These are phyloP conservation scores for Onygenales sp. DNA, from an alignment of 2,329 filamentous ascomycete species.

Conservation along the genomic window DNA sequence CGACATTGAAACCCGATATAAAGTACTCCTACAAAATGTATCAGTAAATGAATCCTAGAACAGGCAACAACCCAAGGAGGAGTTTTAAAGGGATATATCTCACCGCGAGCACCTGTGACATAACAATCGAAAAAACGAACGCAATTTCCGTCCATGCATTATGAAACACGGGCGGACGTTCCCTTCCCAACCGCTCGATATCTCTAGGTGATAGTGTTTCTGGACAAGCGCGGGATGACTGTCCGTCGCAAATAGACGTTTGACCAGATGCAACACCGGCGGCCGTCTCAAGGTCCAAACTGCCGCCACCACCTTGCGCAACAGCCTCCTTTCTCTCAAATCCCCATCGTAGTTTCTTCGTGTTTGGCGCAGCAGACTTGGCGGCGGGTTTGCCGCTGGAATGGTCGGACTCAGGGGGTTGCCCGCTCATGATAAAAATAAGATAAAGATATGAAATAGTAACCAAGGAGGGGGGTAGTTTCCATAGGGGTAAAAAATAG, in stretches of 20 bases:
- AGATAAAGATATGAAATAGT: no score
- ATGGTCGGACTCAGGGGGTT: no score
- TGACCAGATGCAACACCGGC: neutral
- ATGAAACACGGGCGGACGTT: conserved; percentile 49
- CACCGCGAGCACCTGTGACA: conserved; percentile 54
- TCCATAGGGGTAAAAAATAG: no score
- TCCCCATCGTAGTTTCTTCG: neutral
- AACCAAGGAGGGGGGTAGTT: no score
- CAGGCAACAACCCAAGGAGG: neutral
- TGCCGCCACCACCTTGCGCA: neutral
- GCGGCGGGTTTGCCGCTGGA: no score
- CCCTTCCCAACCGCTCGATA: conserved; percentile 53
- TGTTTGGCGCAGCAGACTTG: no score
- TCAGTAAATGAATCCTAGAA: neutral
- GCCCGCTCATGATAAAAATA: no score
- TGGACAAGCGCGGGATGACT: neutral
- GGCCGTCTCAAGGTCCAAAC: neutral
- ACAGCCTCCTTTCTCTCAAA: neutral
- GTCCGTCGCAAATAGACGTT: neutral
- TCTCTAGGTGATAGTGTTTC: neutral
- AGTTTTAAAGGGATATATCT: conserved; percentile 12
- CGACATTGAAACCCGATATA: conserved; percentile 62
- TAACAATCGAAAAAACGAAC: conserved; percentile 54
- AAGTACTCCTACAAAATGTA: conserved; percentile 54
- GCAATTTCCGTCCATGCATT: conserved; percentile 47